Percentiles rank a stretch among this genome's conserved stretches.
Conservation (phyloP, 2,329 filamentous ascomycete species). For the Colletotrichum zoysiae region DNA sequence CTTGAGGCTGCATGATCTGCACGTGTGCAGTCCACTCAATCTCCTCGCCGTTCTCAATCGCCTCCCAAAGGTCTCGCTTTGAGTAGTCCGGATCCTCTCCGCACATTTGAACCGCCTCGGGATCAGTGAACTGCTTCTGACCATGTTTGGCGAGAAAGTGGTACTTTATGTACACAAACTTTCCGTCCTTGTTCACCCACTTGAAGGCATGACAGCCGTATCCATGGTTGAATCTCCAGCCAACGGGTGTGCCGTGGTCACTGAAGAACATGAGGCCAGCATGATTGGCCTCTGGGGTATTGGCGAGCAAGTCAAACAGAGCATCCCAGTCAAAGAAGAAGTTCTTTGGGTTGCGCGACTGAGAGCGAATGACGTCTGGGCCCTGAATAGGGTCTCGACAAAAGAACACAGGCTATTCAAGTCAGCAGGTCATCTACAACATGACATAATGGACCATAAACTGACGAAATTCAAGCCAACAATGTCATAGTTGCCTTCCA, state of each 20-base stretch:
- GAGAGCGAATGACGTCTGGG: slow-evolving; percentile 61
- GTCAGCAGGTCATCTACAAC: neutral
- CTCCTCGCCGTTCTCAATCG: slow-evolving; percentile 65
- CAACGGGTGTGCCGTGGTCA: slow-evolving; percentile 62
- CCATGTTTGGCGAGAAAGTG: slow-evolving; percentile 62
- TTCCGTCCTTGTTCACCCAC: slow-evolving; percentile 60
- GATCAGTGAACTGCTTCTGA: slow-evolving; percentile 60
- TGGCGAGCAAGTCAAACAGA: slow-evolving; percentile 62
- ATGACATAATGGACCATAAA: neutral
- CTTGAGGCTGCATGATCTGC: slow-evolving; percentile 67
- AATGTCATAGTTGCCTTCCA: slow-evolving; percentile 54
- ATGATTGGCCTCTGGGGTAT: slow-evolving; percentile 62
- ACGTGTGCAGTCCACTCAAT: slow-evolving; percentile 68
- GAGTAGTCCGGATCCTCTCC: slow-evolving; percentile 65
- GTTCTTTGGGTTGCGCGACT: slow-evolving; percentile 60
- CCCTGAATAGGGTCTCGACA: slow-evolving; percentile 61
- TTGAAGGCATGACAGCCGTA: slow-evolving; percentile 63
- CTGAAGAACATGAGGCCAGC: slow-evolving; percentile 63
- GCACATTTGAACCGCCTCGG: slow-evolving; percentile 58
- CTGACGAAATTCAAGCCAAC: slow-evolving; percentile 58
- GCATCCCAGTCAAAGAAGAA: slow-evolving; percentile 63
- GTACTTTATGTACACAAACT: slow-evolving; percentile 65
- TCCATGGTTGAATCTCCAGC: slow-evolving; percentile 57
- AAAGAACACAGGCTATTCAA: slow-evolving; percentile 53
- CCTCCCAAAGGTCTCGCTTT: slow-evolving; percentile 67